Percentiles rank a stretch among this genome's conserved stretches.
Evolutionary conservation across 345 rosid genomes (phyloP).

Genomic region (Melaleuca alternifolia): DNA sequence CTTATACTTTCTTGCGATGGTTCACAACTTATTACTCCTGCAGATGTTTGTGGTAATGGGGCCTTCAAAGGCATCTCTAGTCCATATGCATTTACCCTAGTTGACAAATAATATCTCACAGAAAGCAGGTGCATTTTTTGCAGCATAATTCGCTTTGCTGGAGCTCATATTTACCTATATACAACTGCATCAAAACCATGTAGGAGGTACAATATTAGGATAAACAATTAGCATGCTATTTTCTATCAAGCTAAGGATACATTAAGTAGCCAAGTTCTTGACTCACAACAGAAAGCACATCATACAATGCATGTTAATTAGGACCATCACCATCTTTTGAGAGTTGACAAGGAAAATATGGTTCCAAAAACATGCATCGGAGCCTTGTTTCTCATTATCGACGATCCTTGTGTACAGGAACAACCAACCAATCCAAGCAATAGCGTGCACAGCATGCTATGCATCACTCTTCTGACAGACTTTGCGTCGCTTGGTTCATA

Average conservation of each 20-base stretch:
- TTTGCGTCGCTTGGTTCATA: background rate
- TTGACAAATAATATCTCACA: slow-evolving; percentile 61
- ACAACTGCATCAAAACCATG: slow-evolving; percentile 29
- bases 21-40: background rate
- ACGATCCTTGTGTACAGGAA: background rate
- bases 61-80: slow-evolving; percentile 40
- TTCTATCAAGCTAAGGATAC: background rate
- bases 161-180: slow-evolving; percentile 39
- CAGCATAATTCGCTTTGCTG: slow-evolving; percentile 35
- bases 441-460: background rate
- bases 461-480: background rate
- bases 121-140: slow-evolving; percentile 34
- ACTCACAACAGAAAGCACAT: background rate
- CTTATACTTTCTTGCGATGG: background rate
- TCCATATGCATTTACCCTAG: slow-evolving; percentile 53
- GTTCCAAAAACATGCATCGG: background rate
- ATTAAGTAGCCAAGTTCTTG: background rate
- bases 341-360: background rate
- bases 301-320: background rate
- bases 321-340: background rate
- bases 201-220: background rate
- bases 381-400: background rate
- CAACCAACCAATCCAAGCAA: too few relatives aligned
- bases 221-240: background rate
- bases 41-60: background rate